Base-by-base conservation (phyloP, 129 eudicot genomes). In the Artemisia tridentata region DNA sequence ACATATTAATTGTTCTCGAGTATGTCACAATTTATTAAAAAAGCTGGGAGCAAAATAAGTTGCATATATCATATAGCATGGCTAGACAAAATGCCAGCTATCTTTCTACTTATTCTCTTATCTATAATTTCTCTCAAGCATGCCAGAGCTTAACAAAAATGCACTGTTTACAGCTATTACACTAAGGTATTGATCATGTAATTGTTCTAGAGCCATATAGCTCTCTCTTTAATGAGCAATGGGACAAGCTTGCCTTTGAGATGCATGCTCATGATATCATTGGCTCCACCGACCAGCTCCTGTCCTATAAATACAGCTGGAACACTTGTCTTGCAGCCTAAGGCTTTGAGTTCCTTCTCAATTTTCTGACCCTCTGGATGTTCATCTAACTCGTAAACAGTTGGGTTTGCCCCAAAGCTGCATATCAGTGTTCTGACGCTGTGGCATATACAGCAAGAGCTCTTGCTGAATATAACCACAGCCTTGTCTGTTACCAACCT, bases 321-420 rank as follows among this genome's bases (percentile, higher is more conserved):
- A 29, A 81, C 72, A 69, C 83, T 63, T 27, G 84, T 51, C 81
- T 64, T 48, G 56, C 65, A 49, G 61, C 91, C 91, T 41, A 72
- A 68, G 43, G 61, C 77, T 67, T 72, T 71, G 65, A 88, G 79
- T 43, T 78, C 88, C 72, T 61, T 78, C 66, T 88, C 91, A 8
- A 88, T 74, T 73, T 59, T 78, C 48, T 73, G 73, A 12, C 93
- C 89, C 50, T 84, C 75, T 31, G 81, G 85, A 51, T 70, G 78
- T 65, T 86, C 74, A 63, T 84, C 89, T 27, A 87, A 80, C 81
- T 87, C 83, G 63, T 81, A 84, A 29, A 87, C 87, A 9, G 84
- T 79, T 3, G 87, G 81, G 74, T 87, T 84, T 18, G 89, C 93
- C 46, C 93, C 93, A 54, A 81, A 84, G 78, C 87, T 84, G 23